These are phyloP conservation scores for Mycena floridula DNA, from an alignment of 768 basidiomycete species.

Conservation along the genomic window DNA sequence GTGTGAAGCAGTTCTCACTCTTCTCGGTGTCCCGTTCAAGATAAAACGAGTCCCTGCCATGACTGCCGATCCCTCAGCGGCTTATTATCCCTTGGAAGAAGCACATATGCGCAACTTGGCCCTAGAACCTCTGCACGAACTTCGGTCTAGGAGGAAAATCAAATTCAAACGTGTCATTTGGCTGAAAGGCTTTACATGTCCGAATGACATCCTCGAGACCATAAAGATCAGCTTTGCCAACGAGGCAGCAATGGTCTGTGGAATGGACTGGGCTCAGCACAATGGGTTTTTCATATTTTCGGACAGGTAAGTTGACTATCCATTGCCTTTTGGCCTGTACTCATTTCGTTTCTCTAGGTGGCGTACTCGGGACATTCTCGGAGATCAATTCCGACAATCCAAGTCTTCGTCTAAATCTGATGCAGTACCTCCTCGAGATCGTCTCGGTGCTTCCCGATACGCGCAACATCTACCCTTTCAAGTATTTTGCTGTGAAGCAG, in stretches of 20 bases:
- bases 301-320: conserved; percentile 59
- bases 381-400: conserved; percentile 96
- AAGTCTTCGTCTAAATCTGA: conserved; percentile 89
- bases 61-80: conserved; percentile 81
- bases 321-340: background rate
- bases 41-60: conserved; percentile 90
- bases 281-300: conserved; percentile 98
- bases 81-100: conserved; percentile 95
- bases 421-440: conserved; percentile 89
- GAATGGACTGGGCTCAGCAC: conserved; percentile 99
- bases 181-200: conserved; percentile 99
- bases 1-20: conserved; percentile 90
- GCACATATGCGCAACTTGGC: conserved; percentile 91
- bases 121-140: conserved; percentile 83
- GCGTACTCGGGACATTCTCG: conserved; percentile 96
- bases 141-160: conserved; percentile 69
- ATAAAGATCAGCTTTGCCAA: conserved; percentile 87
- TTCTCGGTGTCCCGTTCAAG: conserved; percentile 89
- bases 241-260: conserved; percentile 96
- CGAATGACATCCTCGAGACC: conserved; percentile 95
- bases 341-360: conserved; percentile 45
- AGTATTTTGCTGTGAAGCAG: conserved; percentile 97
- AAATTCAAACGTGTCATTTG: conserved; percentile 90
- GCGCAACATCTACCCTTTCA: conserved; percentile 94
- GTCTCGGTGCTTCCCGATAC: conserved; percentile 74